Percentiles rank a stretch among this genome's conserved stretches.
Conservation (phyloP, 306 rosid genomes). For the Erythrophleum fordii region DNA sequence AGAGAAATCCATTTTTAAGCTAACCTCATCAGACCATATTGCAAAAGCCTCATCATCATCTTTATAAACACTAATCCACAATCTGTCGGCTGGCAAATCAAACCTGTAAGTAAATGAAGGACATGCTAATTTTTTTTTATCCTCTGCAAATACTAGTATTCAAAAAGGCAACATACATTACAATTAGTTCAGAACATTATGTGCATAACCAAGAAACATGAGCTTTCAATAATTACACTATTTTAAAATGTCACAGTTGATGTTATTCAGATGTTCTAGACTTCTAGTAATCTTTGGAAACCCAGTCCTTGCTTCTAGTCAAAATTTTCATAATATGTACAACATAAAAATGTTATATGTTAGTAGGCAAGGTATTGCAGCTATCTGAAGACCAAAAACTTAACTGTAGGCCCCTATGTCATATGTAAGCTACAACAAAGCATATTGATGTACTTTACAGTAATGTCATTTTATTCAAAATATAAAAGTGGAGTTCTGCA, state of each 20-base stretch:
- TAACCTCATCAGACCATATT: conserved; percentile 80
- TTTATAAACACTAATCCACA: conserved; percentile 89
- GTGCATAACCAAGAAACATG: background rate
- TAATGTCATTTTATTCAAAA: background rate
- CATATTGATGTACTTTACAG: background rate
- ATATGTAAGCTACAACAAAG: background rate
- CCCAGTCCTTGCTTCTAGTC: background rate
- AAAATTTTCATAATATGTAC: background rate
- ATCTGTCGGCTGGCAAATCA: conserved; percentile 70
- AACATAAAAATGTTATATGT: background rate
- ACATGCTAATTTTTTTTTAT: background rate
- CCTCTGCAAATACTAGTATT: background rate
- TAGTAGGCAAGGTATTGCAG: background rate
- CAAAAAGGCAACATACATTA: conserved; percentile 9
- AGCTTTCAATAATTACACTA: background rate
- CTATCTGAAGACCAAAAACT: background rate
- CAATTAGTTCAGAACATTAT: background rate
- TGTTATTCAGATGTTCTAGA: background rate
- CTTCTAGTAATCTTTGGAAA: background rate
- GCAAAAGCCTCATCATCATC: conserved; percentile 82
- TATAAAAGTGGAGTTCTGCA: background rate
- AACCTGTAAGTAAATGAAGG: conserved; percentile 56
- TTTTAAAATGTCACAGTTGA: background rate
- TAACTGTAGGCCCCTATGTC: background rate
- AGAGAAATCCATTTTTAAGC: conserved; percentile 29